Evolutionary conservation across 768 basidiomycete species (phyloP).

Genomic region (Auricularia heimuer): DNA sequence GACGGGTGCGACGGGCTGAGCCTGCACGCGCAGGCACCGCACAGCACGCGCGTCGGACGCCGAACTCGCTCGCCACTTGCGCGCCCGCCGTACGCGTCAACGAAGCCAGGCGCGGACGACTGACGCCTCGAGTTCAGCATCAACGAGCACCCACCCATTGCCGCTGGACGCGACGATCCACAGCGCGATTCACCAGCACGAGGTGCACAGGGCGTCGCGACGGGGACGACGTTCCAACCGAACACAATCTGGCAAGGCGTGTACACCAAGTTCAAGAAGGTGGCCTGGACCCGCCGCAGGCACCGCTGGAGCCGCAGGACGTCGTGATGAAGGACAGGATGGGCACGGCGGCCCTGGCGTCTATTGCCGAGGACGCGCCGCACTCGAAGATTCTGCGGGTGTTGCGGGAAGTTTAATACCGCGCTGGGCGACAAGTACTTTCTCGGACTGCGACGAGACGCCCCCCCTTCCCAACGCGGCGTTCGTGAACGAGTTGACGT

Average conservation of each 20-base stretch:
- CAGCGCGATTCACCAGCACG: slow-evolving; percentile 90
- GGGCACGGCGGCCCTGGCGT: slow-evolving; percentile 46
- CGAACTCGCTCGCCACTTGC: slow-evolving; percentile 38
- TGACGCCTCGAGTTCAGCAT: too few species aligned
- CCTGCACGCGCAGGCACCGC: slow-evolving; percentile 92
- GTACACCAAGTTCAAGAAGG: slow-evolving; percentile 90
- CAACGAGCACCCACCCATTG: slow-evolving; percentile 62
- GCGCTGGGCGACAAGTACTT: slow-evolving; percentile 56
- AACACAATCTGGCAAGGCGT: slow-evolving; percentile 83
- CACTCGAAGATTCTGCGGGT: slow-evolving; percentile 87
- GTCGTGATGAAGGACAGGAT: slow-evolving; percentile 32
- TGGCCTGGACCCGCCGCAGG: slow-evolving; percentile 58
- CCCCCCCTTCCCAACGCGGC: slow-evolving; percentile 63
- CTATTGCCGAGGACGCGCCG: slow-evolving; percentile 72
- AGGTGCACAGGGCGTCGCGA: slow-evolving; percentile 56
- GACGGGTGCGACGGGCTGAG: slow-evolving; percentile 90
- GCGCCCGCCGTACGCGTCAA: slow-evolving; percentile 9
- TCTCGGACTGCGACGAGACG: slow-evolving; percentile 30
- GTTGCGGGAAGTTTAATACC: slow-evolving; percentile 73
- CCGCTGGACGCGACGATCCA: slow-evolving; percentile 86
- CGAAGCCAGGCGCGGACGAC: too few species aligned
- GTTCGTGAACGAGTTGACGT: slow-evolving; percentile 93
- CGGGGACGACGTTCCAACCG: slow-evolving; percentile 43
- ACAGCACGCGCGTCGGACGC: slow-evolving; percentile 93
- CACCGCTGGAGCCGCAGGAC: slow-evolving; percentile 13